Percentiles rank a stretch among this genome's conserved stretches.
Evolutionary conservation across 1,284 basidiomycete genomes (phyloP).

Genomic region (Volvariella volvacea): DNA sequence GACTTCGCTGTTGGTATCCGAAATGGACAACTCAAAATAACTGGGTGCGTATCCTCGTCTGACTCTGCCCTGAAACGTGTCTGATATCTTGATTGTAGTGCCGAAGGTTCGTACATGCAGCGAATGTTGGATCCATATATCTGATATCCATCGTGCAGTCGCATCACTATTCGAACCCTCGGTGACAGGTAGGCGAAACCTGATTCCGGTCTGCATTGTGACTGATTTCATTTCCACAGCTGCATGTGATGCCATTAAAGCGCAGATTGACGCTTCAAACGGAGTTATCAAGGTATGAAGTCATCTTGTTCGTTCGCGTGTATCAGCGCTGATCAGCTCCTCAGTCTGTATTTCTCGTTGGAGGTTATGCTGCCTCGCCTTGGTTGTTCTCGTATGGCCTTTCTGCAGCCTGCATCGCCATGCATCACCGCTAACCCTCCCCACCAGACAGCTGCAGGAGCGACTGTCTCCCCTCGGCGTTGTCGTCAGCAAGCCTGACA

Average conservation of each 20-base stretch:
- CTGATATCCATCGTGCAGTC: constrained; percentile 24
- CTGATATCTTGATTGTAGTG: too few relatives aligned
- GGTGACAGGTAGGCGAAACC: constrained; percentile 37
- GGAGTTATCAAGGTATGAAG: constrained; percentile 59
- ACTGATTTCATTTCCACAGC: constrained; percentile 26
- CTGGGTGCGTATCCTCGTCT: constrained; percentile 38
- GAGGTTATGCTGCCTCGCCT: constrained; percentile 73
- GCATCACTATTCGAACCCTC: constrained; percentile 73
- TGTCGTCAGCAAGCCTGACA: constrained; percentile 66
- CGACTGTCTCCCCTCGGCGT: constrained; percentile 48
- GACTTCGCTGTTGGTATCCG: constrained; percentile 63
- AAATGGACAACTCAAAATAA: constrained; percentile 61
- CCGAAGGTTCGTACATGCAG: too few relatives aligned
- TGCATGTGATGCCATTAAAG: constrained; percentile 59
- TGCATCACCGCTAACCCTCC: not conserved
- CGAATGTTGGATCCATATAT: too few relatives aligned
- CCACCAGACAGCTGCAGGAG: constrained; percentile 52
- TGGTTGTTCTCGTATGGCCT: constrained; percentile 51
- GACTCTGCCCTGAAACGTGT: not conserved
- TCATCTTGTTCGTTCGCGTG: constrained; percentile 1
- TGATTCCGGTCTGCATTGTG: not conserved
- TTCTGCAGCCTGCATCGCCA: not conserved
- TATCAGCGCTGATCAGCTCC: constrained; percentile 4
- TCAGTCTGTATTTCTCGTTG: constrained; percentile 69
- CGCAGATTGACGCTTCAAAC: constrained; percentile 59